These are phyloP conservation scores for Leucosporidium creatinivorum DNA, from an alignment of 768 basidiomycete species.

Conservation along the genomic window DNA sequence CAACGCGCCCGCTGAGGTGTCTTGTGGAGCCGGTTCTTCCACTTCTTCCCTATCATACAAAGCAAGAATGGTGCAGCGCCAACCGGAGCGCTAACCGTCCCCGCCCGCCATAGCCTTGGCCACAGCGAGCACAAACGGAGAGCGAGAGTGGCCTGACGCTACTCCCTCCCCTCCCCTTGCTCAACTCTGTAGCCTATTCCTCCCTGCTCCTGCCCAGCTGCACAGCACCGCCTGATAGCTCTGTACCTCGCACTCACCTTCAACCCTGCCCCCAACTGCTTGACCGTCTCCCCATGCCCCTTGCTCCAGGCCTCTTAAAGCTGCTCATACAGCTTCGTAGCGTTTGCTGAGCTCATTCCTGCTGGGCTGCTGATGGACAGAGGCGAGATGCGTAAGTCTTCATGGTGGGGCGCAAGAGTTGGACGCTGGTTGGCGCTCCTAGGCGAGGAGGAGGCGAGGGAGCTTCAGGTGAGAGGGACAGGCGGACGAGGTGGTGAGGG, in stretches of 20 bases:
- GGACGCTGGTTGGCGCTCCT: not conserved
- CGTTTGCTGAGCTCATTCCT: not conserved
- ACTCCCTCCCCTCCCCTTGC: not conserved
- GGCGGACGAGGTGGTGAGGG: no score
- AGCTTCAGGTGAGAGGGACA: no score
- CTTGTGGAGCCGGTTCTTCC: no score
- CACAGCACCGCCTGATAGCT: no score
- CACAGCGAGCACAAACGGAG: no score
- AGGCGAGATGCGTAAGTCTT: constrained; percentile 6
- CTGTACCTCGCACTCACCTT: no score
- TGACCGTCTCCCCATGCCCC: not conserved
- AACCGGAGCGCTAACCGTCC: no score
- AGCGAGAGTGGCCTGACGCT: not conserved
- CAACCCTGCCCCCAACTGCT: constrained; percentile 8
- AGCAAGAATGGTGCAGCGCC: no score
- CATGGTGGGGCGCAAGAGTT: constrained; percentile 3
- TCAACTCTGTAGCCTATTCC: not conserved
- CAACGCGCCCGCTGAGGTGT: no score
- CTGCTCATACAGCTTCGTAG: constrained; percentile 6
- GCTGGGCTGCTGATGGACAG: not conserved
- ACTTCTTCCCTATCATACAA: no score
- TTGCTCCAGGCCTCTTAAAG: constrained; percentile 8
- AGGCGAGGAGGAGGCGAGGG: not conserved
- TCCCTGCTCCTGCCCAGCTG: not conserved
- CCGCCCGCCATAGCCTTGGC: no score